phyloP scores from a whole-genome alignment of 2,329 filamentous ascomycete species.

The Alternaria sp. region DNA sequence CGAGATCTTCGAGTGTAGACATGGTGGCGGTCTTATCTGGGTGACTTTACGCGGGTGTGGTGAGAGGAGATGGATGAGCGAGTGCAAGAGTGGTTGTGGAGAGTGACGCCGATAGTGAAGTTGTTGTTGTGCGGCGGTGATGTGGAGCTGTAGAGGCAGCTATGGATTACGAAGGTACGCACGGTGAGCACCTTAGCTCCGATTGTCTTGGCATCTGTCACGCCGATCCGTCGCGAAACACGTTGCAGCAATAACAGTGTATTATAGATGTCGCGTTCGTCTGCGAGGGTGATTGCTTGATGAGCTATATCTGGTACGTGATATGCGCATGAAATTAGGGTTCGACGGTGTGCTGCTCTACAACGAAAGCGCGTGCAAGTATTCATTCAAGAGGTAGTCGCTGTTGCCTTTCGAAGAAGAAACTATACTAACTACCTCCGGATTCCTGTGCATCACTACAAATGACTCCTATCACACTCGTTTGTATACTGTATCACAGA shows the following conservation, averaged over 20 bases:
- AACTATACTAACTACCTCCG: too few species aligned
- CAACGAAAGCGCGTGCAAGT: too few species aligned
- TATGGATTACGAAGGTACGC: conserved; percentile 46
- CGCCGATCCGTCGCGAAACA: conserved; percentile 15
- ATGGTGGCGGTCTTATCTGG: conserved; percentile 60
- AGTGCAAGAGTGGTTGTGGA: conserved; percentile 6
- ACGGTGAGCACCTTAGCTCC: conserved; percentile 22
- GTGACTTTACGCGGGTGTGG: conserved; percentile 6
- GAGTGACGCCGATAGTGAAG: conserved; percentile 14
- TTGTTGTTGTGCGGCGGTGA: conserved; percentile 26
- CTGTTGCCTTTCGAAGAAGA: too few species aligned
- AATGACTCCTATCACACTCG: too few species aligned
- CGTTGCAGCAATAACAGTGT: neutral
- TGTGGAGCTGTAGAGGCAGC: conserved; percentile 45
- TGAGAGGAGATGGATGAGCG: neutral
- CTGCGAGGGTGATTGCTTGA: rapidly evolving
- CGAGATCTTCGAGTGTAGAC: conserved; percentile 92
- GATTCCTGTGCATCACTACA: too few species aligned
- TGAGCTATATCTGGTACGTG: rapidly evolving
- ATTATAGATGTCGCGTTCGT: neutral
- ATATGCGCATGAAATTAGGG: neutral
- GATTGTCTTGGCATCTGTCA: conserved; percentile 14
- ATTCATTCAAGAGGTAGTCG: too few species aligned
- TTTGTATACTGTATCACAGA: too few species aligned
- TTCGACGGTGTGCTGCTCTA: too few species aligned